A percentile compares a stretch with the other conserved stretches of the same genome.
Evolutionary conservation across 805 yeast genomes (phyloP).

Genomic region (Lipomyces spencermartinsiae): DNA sequence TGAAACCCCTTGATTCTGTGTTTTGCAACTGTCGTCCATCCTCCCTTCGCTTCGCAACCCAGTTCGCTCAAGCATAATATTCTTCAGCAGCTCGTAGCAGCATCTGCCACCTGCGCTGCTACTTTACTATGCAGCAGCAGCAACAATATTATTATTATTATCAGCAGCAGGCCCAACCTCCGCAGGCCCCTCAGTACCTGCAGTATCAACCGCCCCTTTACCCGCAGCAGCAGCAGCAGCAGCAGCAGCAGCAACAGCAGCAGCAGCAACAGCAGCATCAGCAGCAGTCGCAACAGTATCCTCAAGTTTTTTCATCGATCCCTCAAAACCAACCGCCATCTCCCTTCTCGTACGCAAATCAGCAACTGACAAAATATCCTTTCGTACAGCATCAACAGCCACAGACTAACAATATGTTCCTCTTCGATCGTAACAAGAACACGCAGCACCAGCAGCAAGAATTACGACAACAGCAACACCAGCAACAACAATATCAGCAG

Average conservation of each 20-base stretch:
- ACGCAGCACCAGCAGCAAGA: constrained; percentile 10
- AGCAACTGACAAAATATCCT: constrained; percentile 3
- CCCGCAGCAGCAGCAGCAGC: constrained; percentile 13
- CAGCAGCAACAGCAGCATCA: constrained; percentile 4
- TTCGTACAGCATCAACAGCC: constrained; percentile 6
- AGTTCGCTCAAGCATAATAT: neutral
- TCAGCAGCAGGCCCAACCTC: constrained; percentile 14
- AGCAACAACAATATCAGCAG: constrained; percentile 27
- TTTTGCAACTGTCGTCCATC: neutral
- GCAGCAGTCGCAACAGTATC: neutral
- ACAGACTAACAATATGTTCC: constrained; percentile 6
- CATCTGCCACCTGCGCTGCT: constrained; percentile 1
- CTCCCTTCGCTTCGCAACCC: neutral
- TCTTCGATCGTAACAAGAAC: constrained; percentile 7
- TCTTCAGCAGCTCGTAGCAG: constrained; percentile 4
- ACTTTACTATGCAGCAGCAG: constrained; percentile 16
- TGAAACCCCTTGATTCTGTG: neutral
- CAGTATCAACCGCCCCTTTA: constrained; percentile 18
- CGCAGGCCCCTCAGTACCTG: constrained; percentile 11
- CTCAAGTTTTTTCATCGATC: neutral
- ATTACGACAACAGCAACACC: constrained; percentile 23
- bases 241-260: constrained; percentile 24
- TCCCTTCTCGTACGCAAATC: neutral
- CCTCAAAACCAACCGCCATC: neutral
- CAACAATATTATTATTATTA: constrained; percentile 16